A percentile compares a stretch with the other conserved stretches of the same genome.
phyloP scores from a whole-genome alignment of 2,329 filamentous ascomycete species.

The Blastomyces gilchristii region DNA sequence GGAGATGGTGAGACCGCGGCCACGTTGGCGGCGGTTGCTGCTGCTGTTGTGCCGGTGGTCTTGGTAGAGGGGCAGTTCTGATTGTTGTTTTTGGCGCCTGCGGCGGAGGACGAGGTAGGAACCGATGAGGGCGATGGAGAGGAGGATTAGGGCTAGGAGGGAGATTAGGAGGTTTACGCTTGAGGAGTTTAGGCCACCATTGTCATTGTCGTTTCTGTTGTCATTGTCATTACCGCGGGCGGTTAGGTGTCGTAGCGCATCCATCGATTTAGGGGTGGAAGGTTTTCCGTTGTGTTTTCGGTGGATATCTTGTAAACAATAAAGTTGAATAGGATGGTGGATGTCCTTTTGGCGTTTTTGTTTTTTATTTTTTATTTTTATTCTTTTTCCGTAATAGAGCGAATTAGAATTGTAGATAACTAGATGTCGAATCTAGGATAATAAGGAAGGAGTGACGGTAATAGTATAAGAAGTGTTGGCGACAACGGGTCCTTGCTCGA shows the following conservation, averaged over 20 bases:
- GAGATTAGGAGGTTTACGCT: constrained; percentile 70
- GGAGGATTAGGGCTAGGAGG: constrained; percentile 65
- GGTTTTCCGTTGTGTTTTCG: not conserved
- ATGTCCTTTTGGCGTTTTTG: not conserved
- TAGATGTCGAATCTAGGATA: not conserved
- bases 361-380: not conserved
- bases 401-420: not conserved
- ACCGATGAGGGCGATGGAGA: constrained; percentile 58
- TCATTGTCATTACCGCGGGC: constrained; percentile 34
- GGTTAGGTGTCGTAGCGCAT: constrained; percentile 38
- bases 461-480: not conserved
- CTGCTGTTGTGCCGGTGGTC: constrained; percentile 40
- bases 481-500: no score
- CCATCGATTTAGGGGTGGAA: constrained; percentile 27
- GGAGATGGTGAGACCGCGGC: constrained; percentile 41
- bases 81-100: constrained; percentile 44
- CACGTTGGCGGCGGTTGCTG: constrained; percentile 38
- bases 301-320: not conserved
- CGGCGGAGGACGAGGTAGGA: constrained; percentile 64
- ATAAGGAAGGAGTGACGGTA: not conserved
- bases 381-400: not conserved
- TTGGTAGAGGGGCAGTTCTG: constrained; percentile 53
- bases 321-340: not conserved
- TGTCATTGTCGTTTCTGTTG: constrained; percentile 27
- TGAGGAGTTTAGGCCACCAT: constrained; percentile 45